Conservation (phyloP, 257 asterid species). For the Nicotiana undulata region DNA sequence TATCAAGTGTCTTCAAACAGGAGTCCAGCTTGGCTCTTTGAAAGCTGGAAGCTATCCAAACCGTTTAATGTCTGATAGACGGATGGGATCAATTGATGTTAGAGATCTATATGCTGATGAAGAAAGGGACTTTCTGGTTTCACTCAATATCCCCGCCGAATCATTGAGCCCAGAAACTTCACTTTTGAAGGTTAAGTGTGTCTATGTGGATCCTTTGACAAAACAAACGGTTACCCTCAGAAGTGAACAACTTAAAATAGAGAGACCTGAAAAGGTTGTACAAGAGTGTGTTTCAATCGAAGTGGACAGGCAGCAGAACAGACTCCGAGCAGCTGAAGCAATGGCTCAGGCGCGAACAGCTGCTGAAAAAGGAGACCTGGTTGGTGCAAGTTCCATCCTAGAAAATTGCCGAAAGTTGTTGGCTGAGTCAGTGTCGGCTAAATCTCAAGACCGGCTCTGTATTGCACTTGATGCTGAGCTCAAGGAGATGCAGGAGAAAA, state of each 20-base stretch:
- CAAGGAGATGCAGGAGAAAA: slow-evolving; percentile 93
- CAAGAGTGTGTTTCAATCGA: slow-evolving; percentile 48
- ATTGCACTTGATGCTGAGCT: slow-evolving; percentile 80
- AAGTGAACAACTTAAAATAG: slow-evolving; percentile 45
- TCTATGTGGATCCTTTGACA: slow-evolving; percentile 61
- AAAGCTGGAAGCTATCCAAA: slow-evolving; percentile 75
- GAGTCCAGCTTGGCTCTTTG: slow-evolving; percentile 41
- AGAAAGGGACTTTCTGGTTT: slow-evolving; percentile 80
- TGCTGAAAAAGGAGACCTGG: slow-evolving; percentile 76
- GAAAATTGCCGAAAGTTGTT: slow-evolving; percentile 50
- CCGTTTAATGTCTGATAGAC: slow-evolving; percentile 39
- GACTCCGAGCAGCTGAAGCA: slow-evolving; percentile 81
- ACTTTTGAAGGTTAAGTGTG: slow-evolving; percentile 53
- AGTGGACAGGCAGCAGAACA: slow-evolving; percentile 85
- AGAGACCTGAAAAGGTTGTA: slow-evolving; percentile 39
- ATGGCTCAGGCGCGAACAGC: slow-evolving; percentile 64
- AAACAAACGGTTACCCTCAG: slow-evolving; percentile 42
- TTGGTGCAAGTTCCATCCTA: slow-evolving; percentile 57
- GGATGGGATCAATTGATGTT: slow-evolving; percentile 56
- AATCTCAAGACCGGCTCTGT: slow-evolving; percentile 58
- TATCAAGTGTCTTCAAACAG: slow-evolving; percentile 52
- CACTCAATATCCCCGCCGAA: slow-evolving; percentile 64
- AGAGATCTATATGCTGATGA: slow-evolving; percentile 94
- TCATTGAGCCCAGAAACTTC: slow-evolving; percentile 37
- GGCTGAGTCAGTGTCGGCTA: slow-evolving; percentile 55